phyloP scores from a whole-genome alignment of 2,329 filamentous ascomycete genomes.

The Penicillium sp. region DNA sequence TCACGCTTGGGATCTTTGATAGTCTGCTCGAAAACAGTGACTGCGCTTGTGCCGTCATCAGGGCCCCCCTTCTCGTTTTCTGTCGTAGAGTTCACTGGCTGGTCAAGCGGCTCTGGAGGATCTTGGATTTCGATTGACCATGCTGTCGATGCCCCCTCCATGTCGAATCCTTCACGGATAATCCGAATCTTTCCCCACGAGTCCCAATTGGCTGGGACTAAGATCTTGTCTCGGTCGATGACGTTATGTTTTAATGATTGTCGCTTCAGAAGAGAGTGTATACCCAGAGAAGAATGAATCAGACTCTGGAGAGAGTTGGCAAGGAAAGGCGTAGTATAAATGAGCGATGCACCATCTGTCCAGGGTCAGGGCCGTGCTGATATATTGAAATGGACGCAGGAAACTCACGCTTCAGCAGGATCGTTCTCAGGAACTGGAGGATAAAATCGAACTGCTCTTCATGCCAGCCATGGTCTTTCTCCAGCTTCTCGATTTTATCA shows the following conservation, averaged over 20 bases:
- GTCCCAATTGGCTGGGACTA: conserved; percentile 96
- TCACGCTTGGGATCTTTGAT: conserved; percentile 72
- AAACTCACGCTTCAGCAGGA: conserved; percentile 75
- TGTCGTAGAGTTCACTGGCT: conserved; percentile 26
- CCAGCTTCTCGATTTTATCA: conserved; percentile 84
- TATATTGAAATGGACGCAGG: conserved; percentile 15
- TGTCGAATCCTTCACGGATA: conserved; percentile 84
- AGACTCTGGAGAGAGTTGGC: conserved; percentile 74
- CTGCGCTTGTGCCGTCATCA: conserved; percentile 56
- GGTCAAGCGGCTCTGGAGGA: conserved; percentile 31
- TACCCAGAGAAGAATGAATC: conserved; percentile 79
- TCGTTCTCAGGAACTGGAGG: conserved; percentile 84
- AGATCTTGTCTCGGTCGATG: conserved; percentile 88
- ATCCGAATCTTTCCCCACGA: conserved; percentile 97
- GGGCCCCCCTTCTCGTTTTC: conserved; percentile 15
- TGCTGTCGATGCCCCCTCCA: conserved; percentile 76
- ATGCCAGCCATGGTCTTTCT: conserved; percentile 88
- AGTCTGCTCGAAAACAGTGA: conserved; percentile 72
- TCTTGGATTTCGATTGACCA: conserved; percentile 83
- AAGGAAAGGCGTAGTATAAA: conserved; percentile 76
- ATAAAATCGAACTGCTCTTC: conserved; percentile 97
- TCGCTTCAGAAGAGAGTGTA: conserved; percentile 76
- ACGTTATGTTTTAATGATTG: conserved; percentile 83
- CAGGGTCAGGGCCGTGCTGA: conserved; percentile 10
- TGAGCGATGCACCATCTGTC: conserved; percentile 75